These are phyloP conservation scores for Saccharomyces pastorianus DNA, from an alignment of 1,139 yeast species.

Conservation along the genomic window DNA sequence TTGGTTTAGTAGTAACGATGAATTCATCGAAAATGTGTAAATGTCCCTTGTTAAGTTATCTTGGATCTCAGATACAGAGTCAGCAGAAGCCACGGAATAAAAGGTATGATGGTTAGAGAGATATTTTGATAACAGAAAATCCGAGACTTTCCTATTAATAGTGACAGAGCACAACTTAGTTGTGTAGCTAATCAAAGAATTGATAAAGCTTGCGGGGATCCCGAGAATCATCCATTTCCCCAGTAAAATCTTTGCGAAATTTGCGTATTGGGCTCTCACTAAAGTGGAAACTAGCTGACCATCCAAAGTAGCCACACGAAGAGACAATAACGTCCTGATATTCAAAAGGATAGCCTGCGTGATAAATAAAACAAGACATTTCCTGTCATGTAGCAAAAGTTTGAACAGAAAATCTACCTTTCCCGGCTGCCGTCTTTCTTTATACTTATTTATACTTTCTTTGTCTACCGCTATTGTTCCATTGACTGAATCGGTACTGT, in stretches of 20 bases:
- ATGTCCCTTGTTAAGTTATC: slow-evolving; percentile 43
- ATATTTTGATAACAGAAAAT: slow-evolving; percentile 47
- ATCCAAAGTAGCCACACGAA: slow-evolving; percentile 80
- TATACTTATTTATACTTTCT: slow-evolving; percentile 1
- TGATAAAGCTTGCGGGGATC: slow-evolving; percentile 76
- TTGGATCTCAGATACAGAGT: slow-evolving; percentile 21
- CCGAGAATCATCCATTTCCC: slow-evolving; percentile 81
- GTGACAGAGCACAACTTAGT: slow-evolving; percentile 60
- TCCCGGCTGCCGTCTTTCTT: slow-evolving; percentile 2
- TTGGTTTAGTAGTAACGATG: slow-evolving; percentile 75
- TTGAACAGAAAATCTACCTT: slow-evolving; percentile 19
- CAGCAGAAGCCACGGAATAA: slow-evolving; percentile 24
- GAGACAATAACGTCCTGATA: slow-evolving; percentile 63
- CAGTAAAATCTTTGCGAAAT: slow-evolving; percentile 51
- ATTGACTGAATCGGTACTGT: slow-evolving; percentile 2
- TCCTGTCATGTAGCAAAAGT: slow-evolving; percentile 24
- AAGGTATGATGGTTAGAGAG: slow-evolving; percentile 27
- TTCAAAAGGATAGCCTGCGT: slow-evolving; percentile 58
- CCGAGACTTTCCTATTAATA: slow-evolving; percentile 60
- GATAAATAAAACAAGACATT: slow-evolving; percentile 32
- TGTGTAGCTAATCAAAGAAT: slow-evolving; percentile 64
- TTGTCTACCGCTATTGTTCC: not conserved
- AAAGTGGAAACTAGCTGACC: slow-evolving; percentile 79
- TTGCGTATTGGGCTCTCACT: slow-evolving; percentile 59
- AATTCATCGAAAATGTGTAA: slow-evolving; percentile 61